A percentile compares a stretch with the other conserved stretches of the same genome.
These are phyloP conservation scores for Glebionis coronaria DNA, from an alignment of 129 eudicot species.

Conservation along the genomic window DNA sequence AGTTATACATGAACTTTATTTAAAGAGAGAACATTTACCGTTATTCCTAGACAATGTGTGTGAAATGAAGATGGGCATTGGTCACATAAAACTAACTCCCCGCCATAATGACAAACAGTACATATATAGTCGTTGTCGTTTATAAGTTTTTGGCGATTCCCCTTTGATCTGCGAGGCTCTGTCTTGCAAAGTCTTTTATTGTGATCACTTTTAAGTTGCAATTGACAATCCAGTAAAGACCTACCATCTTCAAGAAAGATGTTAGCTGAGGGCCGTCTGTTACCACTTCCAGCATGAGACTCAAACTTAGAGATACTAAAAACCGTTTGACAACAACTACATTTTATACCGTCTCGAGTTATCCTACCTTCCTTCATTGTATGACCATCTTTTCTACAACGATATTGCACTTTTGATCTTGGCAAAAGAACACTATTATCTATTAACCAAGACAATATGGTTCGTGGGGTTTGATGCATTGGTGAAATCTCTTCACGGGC, in stretches of 20 bases:
- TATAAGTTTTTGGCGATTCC: constrained; percentile 17
- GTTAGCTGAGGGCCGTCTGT: constrained; percentile 58
- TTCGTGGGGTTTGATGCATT: constrained; percentile 53
- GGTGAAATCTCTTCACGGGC: constrained; percentile 44
- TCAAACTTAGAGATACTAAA: constrained; percentile 66
- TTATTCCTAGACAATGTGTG: constrained; percentile 64
- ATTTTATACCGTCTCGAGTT: constrained; percentile 82
- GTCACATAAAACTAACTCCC: constrained; percentile 78
- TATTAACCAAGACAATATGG: constrained; percentile 74
- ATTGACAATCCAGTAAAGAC: constrained; percentile 67
- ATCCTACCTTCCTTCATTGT: constrained; percentile 55
- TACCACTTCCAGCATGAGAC: constrained; percentile 64
- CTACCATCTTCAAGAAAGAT: constrained; percentile 78
- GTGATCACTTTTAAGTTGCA: constrained; percentile 41
- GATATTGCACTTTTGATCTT: constrained; percentile 62
- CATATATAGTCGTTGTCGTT: constrained; percentile 67
- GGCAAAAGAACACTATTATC: constrained; percentile 57
- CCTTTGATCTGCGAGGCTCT: constrained; percentile 33
- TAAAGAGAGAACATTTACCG: constrained; percentile 28
- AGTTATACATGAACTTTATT: constrained; percentile 9
- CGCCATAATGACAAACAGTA: constrained; percentile 85
- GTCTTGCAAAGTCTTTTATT: constrained; percentile 22
- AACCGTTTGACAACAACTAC: constrained; percentile 64
- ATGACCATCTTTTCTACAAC: constrained; percentile 32
- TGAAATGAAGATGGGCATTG: constrained; percentile 87